phyloP scores from a whole-genome alignment of 768 basidiomycete genomes.

The Leucocoprinus birnbaumii region DNA sequence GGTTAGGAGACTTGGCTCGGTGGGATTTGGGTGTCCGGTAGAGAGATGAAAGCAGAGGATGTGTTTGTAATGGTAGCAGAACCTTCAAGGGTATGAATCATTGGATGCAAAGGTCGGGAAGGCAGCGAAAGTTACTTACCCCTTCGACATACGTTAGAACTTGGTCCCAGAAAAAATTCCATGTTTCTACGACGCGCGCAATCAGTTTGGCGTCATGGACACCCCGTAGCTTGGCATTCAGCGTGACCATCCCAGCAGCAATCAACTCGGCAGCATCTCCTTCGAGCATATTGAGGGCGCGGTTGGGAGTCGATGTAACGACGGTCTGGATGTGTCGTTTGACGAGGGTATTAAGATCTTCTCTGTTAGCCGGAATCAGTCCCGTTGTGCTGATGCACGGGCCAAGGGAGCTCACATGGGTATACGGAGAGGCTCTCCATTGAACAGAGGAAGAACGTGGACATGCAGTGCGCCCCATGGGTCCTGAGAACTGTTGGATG shows the following conservation, averaged over 20 bases:
- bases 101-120: slow-evolving; percentile 7
- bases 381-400: not conserved
- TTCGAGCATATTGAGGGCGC: slow-evolving; percentile 71
- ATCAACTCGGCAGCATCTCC: slow-evolving; percentile 82
- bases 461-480: slow-evolving; percentile 87
- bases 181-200: slow-evolving; percentile 77
- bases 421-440: slow-evolving; percentile 80
- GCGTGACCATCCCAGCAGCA: slow-evolving; percentile 85
- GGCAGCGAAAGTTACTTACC: slow-evolving; percentile 39
- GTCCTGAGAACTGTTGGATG: slow-evolving; percentile 49
- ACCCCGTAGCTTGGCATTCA: slow-evolving; percentile 78
- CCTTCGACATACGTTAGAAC: slow-evolving; percentile 87
- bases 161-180: slow-evolving; percentile 93
- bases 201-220: slow-evolving; percentile 80
- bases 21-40: slow-evolving; percentile 62
- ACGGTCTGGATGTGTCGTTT: slow-evolving; percentile 74
- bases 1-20: slow-evolving; percentile 44
- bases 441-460: slow-evolving; percentile 88
- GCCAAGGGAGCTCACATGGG: slow-evolving; percentile 59
- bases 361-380: slow-evolving; percentile 40
- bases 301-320: slow-evolving; percentile 70
- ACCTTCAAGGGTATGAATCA: slow-evolving; percentile 23
- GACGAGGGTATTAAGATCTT: slow-evolving; percentile 84
- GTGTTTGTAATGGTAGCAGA: slow-evolving; percentile 34
- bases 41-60: slow-evolving; percentile 60